These are phyloP conservation scores for Discostella stelligeroides DNA, from an alignment of 108 stramenopile genomes.

Conservation along the genomic window DNA sequence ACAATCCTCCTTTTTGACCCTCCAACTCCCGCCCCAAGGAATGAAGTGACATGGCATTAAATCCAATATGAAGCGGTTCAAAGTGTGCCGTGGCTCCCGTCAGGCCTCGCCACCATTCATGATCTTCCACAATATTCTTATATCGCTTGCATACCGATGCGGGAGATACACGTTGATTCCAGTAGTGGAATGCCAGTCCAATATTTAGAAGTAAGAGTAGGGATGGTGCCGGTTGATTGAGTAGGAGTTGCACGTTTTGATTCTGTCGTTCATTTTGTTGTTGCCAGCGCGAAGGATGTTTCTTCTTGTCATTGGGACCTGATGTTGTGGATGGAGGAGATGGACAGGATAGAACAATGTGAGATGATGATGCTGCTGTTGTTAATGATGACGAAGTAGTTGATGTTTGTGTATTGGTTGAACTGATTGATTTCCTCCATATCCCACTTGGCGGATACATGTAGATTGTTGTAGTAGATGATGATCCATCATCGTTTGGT, in stretches of 20 bases:
- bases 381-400: not conserved
- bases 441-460: constrained; percentile 37
- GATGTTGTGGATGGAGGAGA: constrained; percentile 9
- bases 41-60: constrained; percentile 80
- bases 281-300: constrained; percentile 4
- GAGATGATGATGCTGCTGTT: not conserved
- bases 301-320: not conserved
- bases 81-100: constrained; percentile 81
- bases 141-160: constrained; percentile 54
- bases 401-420: no score
- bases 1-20: constrained; percentile 24
- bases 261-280: constrained; percentile 34
- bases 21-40: constrained; percentile 66
- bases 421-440: not conserved
- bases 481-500: constrained; percentile 1
- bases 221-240: constrained; percentile 50
- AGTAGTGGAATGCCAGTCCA: constrained; percentile 65
- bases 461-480: constrained; percentile 4
- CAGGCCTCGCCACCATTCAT: constrained; percentile 68
- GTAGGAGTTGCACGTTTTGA: constrained; percentile 40
- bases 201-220: constrained; percentile 58
- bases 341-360: constrained; percentile 29
- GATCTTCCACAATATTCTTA: constrained; percentile 36
- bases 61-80: constrained; percentile 77
- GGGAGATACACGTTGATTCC: constrained; percentile 63